Conservation (phyloP, 2,329 filamentous ascomycete species). For the Aspergillus brunneoviolaceus region DNA sequence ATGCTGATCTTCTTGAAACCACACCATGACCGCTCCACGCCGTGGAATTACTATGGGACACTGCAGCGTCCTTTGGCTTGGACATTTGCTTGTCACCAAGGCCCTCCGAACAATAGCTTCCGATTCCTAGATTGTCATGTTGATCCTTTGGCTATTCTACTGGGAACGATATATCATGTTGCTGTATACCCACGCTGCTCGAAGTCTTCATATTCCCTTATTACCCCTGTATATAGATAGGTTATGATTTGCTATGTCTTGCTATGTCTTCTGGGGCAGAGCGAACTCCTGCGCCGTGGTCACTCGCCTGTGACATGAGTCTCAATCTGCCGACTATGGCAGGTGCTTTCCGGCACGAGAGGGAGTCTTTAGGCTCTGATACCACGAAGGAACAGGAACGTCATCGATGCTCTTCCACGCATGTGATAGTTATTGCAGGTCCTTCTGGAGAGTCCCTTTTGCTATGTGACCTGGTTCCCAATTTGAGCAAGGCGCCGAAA, state of each 20-base stretch:
- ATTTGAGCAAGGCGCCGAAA: not conserved
- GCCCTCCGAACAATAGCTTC: not conserved
- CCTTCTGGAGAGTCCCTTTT: not conserved
- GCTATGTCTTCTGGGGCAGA: not conserved
- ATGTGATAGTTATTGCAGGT: not conserved
- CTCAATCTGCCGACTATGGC: not conserved
- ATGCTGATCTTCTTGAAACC: slow-evolving; percentile 46
- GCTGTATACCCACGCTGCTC: slow-evolving; percentile 23
- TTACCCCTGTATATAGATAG: slow-evolving; percentile 24
- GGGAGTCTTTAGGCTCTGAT: not conserved
- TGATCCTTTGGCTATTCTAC: slow-evolving; percentile 1
- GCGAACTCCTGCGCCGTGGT: not conserved
- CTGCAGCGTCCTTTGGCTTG: not conserved
- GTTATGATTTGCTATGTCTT: not conserved
- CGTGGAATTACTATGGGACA: not conserved
- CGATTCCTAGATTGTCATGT: not conserved
- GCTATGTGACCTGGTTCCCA: not conserved
- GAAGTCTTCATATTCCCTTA: not conserved
- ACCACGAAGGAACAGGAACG: not conserved
- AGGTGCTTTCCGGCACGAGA: not conserved
- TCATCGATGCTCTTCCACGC: not conserved
- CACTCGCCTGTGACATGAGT: not conserved
- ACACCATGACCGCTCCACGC: not conserved
- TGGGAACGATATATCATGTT: slow-evolving; percentile 17
- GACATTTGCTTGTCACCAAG: not conserved